These are phyloP conservation scores for Phytophthora tentaculata DNA, from an alignment of 352 stramenopile species.

Conservation along the genomic window DNA sequence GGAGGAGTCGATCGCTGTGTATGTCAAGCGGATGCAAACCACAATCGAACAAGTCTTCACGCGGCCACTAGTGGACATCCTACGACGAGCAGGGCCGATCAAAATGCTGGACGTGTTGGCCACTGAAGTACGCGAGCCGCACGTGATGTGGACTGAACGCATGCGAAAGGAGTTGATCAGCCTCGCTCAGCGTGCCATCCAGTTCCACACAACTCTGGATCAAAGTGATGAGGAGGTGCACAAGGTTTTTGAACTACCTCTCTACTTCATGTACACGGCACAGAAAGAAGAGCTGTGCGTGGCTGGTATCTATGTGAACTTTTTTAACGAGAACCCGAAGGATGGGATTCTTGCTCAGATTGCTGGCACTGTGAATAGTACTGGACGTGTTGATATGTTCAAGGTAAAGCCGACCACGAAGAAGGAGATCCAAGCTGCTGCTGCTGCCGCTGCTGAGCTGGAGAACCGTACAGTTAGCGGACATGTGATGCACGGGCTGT, in stretches of 20 bases:
- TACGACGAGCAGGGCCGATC: slow-evolving; percentile 62
- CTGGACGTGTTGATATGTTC: slow-evolving; percentile 30
- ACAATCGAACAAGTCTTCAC: slow-evolving; percentile 89
- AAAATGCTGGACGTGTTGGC: slow-evolving; percentile 77
- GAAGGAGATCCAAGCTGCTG: slow-evolving; percentile 47
- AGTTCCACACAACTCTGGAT: slow-evolving; percentile 73
- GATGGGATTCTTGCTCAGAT: slow-evolving; percentile 78
- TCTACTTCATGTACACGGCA: slow-evolving; percentile 80
- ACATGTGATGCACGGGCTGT: slow-evolving; percentile 78
- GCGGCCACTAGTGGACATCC: slow-evolving; percentile 72
- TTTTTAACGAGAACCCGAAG: slow-evolving; percentile 88
- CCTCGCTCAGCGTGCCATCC: slow-evolving; percentile 70
- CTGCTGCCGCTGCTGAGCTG: slow-evolving; percentile 32
- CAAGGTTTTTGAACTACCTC: slow-evolving; percentile 77
- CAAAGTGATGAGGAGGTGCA: slow-evolving; percentile 61
- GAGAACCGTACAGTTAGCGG: slow-evolving; percentile 63
- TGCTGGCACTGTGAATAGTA: slow-evolving; percentile 64
- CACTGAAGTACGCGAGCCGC: slow-evolving; percentile 76
- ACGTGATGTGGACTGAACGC: slow-evolving; percentile 88
- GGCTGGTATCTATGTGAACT: slow-evolving; percentile 90
- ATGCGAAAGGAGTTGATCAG: slow-evolving; percentile 82
- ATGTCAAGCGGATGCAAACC: slow-evolving; percentile 81
- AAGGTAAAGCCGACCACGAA: slow-evolving; percentile 43
- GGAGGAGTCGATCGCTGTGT: slow-evolving; percentile 77
- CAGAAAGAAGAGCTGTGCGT: slow-evolving; percentile 88